Conservation (phyloP, 257 asterid species). For the Ophiorrhiza pumila region DNA sequence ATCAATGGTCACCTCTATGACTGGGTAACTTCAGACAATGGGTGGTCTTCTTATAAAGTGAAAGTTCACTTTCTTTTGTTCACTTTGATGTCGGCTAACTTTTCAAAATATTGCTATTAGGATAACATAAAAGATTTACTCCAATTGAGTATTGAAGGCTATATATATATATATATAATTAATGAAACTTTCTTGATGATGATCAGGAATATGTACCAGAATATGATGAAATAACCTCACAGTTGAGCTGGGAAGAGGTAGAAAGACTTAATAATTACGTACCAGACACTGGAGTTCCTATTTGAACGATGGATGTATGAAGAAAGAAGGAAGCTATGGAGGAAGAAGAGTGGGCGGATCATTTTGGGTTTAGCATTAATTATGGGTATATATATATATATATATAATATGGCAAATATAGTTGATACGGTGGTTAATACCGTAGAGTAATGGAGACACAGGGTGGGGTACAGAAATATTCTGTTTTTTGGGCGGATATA, state of each 20-base stretch:
- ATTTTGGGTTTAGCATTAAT: not conserved
- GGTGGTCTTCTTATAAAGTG: conserved; percentile 9
- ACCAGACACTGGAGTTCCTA: conserved; percentile 41
- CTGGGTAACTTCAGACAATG: conserved; percentile 8
- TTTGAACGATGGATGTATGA: no score
- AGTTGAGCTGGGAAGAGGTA: conserved; percentile 69
- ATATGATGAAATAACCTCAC: conserved; percentile 62
- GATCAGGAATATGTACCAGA: conserved; percentile 75
- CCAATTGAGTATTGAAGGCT: no score
- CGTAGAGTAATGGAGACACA: no score
- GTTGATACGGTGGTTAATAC: not conserved
- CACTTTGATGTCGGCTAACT: conserved; percentile 15
- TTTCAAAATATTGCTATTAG: not conserved
- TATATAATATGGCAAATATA: not conserved
- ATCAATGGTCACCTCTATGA: not conserved
- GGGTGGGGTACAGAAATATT: conserved; percentile 1
- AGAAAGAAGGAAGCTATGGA: no score
- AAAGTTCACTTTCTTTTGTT: conserved; percentile 3
- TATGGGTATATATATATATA: conserved; percentile 5
- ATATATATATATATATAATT: no score
- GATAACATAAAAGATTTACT: no score
- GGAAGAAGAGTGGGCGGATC: no score
- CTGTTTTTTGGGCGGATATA: not conserved
- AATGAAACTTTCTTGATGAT: no score
- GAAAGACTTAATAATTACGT: conserved; percentile 39